These are phyloP conservation scores for Bathelium albidoporum DNA, from an alignment of 495 filamentous ascomycete genomes.

Conservation along the genomic window DNA sequence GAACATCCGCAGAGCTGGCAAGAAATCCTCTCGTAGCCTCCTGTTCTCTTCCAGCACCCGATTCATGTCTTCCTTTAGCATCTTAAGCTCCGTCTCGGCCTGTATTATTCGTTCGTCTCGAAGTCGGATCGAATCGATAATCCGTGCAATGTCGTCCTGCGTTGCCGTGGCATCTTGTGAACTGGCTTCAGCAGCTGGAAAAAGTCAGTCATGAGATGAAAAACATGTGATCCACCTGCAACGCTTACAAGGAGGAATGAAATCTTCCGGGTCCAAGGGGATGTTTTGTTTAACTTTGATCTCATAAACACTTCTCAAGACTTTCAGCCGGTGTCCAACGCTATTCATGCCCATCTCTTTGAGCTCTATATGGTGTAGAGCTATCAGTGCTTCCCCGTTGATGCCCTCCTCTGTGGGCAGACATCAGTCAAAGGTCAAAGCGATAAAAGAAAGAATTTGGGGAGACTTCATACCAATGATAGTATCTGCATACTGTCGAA, in stretches of 20 bases:
- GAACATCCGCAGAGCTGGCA: constrained; percentile 77
- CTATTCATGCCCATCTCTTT: constrained; percentile 89
- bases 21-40: constrained; percentile 74
- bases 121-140: constrained; percentile 74
- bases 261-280: constrained; percentile 83
- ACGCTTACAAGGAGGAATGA: constrained; percentile 79
- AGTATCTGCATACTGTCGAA: constrained; percentile 71
- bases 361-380: constrained; percentile 81
- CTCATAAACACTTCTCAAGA: constrained; percentile 90
- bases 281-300: constrained; percentile 87
- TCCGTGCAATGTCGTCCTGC: constrained; percentile 77
- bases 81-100: constrained; percentile 68
- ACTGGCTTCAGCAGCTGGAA: constrained; percentile 75
- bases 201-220: constrained; percentile 14
- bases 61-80: constrained; percentile 43
- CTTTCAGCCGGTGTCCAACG: constrained; percentile 87
- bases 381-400: constrained; percentile 81
- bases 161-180: constrained; percentile 75
- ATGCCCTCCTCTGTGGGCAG: constrained; percentile 70
- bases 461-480: constrained; percentile 57
- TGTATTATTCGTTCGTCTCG: constrained; percentile 78
- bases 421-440: constrained; percentile 18
- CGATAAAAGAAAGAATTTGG: constrained; percentile 18
- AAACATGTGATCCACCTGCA: neutral
- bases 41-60: constrained; percentile 63